Conservation (phyloP, 371 early-diverging fungal species). For the Saksenaea vasiformis region DNA sequence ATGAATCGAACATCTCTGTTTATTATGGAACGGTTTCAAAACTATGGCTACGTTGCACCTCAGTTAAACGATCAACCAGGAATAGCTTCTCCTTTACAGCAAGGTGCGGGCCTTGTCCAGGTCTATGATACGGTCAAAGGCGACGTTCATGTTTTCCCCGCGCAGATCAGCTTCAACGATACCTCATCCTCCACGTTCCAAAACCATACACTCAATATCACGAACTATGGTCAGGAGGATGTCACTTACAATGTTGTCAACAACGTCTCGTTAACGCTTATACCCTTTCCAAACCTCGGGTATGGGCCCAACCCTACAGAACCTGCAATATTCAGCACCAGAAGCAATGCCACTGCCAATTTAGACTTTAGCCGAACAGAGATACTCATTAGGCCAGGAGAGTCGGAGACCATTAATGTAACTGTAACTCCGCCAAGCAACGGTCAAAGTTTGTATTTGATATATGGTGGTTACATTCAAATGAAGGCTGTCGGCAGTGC, state of each 20-base stretch:
- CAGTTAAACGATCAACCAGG: slow-evolving; percentile 15
- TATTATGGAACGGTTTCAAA: slow-evolving; percentile 42
- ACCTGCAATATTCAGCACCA: slow-evolving; percentile 12
- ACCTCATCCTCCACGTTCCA: slow-evolving; percentile 40
- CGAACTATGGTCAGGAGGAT: slow-evolving; percentile 53
- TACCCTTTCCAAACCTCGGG: slow-evolving; percentile 16
- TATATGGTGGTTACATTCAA: slow-evolving; percentile 30
- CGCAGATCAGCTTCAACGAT: slow-evolving; percentile 65
- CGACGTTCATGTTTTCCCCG: slow-evolving; percentile 57
- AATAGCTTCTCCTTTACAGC: slow-evolving; percentile 38
- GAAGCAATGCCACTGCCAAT: slow-evolving; percentile 29
- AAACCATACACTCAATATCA: slow-evolving; percentile 48
- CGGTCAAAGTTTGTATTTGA: slow-evolving; percentile 23
- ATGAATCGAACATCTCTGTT: slow-evolving; percentile 20
- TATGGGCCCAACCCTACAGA: slow-evolving; percentile 14
- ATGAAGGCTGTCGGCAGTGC: neutral
- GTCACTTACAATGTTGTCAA: slow-evolving; percentile 50
- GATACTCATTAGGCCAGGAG: slow-evolving; percentile 32
- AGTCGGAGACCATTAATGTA: slow-evolving; percentile 37
- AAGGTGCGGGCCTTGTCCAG: slow-evolving; percentile 77
- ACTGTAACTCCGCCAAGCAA: slow-evolving; percentile 40
- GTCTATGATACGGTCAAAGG: slow-evolving; percentile 56
- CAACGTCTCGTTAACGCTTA: too few species aligned
- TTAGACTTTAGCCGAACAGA: slow-evolving; percentile 29
- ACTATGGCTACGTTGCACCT: slow-evolving; percentile 44